Evolutionary conservation across 2,329 filamentous ascomycete species (phyloP), one percentile per base, ranked within the genome.

Genomic region (Rosellinia necatrix): DNA sequence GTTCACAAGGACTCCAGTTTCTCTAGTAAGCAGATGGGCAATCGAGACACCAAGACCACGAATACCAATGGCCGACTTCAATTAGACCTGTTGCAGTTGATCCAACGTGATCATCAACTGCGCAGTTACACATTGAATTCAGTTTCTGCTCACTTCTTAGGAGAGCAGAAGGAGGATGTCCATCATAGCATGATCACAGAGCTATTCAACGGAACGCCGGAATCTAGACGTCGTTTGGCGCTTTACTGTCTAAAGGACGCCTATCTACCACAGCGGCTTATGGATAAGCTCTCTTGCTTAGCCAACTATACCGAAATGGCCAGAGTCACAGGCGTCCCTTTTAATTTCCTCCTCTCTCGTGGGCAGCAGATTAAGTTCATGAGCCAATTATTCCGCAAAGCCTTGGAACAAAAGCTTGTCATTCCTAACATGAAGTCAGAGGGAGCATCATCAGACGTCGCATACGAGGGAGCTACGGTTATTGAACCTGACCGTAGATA

Each of bases 261-360:
- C 0, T 99, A 96, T 68, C 80, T 99, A 3, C 94, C 94, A 1
- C 92, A 97, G 69, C 80, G 96, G 57, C 75, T 99, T 48, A 92
- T 99, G 87, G 94, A 99, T 70, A 99, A 99, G 73, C 80, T 99
- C 22, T 97, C 96, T 70, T 97, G 94, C 74, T 80, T 99, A n/a
- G 90, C 96, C 75, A 99, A 99, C 72, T 97, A 97, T 69, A 97
- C 94, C 0, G 94, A 99, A 76, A 99, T 99, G 94, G 93, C 94
- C 55, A 94, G 94, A 84, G 94, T 99, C 75, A 99, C 96, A 22
- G 94, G 94, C 66, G 93, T 99, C 4, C 94, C 94, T 0, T 99
- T 99, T 79, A 97, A 96, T 70, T 96, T 89, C 69, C 81, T 99
- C 40, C 82, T 99, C 2, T 86, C 94, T 21, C 87, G 92, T 69